phyloP scores from a whole-genome alignment of 2,329 filamentous ascomycete species.

The Teratosphaeria viscida region DNA sequence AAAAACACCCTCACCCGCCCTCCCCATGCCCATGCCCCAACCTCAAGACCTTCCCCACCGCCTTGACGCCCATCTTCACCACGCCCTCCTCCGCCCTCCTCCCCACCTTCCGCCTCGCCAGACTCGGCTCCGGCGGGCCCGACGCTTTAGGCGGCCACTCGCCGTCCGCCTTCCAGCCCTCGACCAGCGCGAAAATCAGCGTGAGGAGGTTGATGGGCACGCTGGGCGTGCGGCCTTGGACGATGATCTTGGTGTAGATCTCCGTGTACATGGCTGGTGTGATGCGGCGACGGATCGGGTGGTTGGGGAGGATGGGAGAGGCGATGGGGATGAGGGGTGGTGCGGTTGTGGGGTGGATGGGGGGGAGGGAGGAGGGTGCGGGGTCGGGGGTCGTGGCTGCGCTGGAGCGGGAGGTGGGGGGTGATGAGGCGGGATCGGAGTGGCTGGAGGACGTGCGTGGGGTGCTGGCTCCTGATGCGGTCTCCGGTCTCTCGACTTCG shows the following conservation, averaged over 20 bases:
- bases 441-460: constrained; percentile 8
- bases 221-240: constrained; percentile 68
- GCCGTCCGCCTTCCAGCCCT: constrained; percentile 85
- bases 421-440: constrained; percentile 19
- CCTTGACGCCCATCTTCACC: constrained; percentile 34
- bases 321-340: constrained; percentile 56
- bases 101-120: constrained; percentile 24
- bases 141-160: constrained; percentile 70
- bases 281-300: constrained; percentile 69
- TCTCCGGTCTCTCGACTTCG: constrained; percentile 14
- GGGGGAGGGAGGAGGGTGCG: constrained; percentile 1
- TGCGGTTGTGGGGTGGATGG: constrained; percentile 7
- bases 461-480: constrained; percentile 13
- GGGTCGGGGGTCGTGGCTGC: constrained; percentile 12
- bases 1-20: neutral
- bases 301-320: constrained; percentile 61
- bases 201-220: constrained; percentile 82
- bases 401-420: constrained; percentile 5
- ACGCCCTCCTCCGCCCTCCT: constrained; percentile 17
- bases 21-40: constrained; percentile 11
- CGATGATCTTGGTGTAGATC: constrained; percentile 81
- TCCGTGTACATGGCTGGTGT: constrained; percentile 62
- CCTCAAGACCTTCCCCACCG: constrained; percentile 33
- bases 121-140: constrained; percentile 37
- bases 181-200: constrained; percentile 68